Conservation (phyloP, 2,329 filamentous ascomycete genomes). For the Talaromyces sp. region DNA sequence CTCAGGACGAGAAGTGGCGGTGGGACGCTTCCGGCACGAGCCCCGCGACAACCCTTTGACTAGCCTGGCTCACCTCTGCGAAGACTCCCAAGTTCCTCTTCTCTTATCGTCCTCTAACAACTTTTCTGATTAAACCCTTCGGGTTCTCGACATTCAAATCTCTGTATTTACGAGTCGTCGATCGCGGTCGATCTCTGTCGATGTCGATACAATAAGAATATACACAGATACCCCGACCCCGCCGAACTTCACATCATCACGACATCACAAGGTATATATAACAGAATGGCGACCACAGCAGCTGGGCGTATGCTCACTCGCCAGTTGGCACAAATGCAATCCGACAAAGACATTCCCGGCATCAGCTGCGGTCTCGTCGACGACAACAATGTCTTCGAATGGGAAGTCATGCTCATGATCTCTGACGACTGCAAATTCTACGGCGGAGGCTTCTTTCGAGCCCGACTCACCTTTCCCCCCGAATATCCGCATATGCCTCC, state of each 20-base stretch:
- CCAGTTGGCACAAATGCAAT: slow-evolving; percentile 93
- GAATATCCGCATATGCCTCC: slow-evolving; percentile 87
- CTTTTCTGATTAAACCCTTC: not conserved
- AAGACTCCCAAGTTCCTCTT: not conserved
- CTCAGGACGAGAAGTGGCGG: slow-evolving; percentile 16
- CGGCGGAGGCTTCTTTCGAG: slow-evolving; percentile 92
- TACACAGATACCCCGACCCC: not conserved
- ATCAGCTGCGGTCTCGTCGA: slow-evolving; percentile 88
- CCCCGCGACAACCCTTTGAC: slow-evolving; percentile 2
- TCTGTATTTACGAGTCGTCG: not conserved
- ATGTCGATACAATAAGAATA: not conserved
- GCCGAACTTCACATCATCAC: not conserved
- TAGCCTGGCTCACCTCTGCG: not conserved
- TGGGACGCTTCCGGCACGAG: slow-evolving; percentile 16
- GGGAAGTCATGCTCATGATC: slow-evolving; percentile 99
- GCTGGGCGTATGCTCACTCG: slow-evolving; percentile 65
- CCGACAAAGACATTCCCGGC: slow-evolving; percentile 82
- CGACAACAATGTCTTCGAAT: slow-evolving; percentile 86
- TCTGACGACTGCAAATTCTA: slow-evolving; percentile 91
- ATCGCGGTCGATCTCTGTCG: not conserved
- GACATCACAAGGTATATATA: not conserved
- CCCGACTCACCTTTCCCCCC: slow-evolving; percentile 73
- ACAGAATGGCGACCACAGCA: slow-evolving; percentile 41
- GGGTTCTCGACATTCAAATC: not conserved
- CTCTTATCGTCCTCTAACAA: not conserved